Evolutionary conservation across 345 rosid species (phyloP).

Genomic region (Eucalyptus sideroxylon): DNA sequence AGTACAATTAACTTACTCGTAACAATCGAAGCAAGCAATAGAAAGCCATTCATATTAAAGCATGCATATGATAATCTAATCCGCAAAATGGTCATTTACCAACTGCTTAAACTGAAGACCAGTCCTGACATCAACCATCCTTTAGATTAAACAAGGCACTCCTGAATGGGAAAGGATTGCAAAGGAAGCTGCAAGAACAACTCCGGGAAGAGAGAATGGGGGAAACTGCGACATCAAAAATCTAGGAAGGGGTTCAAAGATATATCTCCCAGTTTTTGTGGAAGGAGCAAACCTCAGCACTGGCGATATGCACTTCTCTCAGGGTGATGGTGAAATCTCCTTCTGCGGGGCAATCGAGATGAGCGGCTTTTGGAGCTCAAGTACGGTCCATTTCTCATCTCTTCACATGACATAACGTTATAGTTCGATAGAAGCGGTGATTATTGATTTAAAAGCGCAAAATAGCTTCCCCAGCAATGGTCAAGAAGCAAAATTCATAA

Average conservation of each 20-base stretch:
- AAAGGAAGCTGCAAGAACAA: conserved; percentile 70
- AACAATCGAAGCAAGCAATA: neutral
- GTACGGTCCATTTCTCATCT: conserved; percentile 11
- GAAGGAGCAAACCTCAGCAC: conserved; percentile 91
- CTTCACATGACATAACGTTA: neutral
- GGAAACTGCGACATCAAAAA: conserved; percentile 95
- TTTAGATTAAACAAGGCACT: conserved; percentile 53
- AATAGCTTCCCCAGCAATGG: neutral
- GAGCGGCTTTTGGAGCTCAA: conserved; percentile 92
- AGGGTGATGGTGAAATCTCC: conserved; percentile 92
- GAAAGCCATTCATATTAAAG: neutral
- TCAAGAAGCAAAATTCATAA: neutral
- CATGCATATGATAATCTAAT: neutral
- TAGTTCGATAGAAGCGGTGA: neutral
- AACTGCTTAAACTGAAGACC: neutral
- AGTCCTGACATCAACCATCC: neutral
- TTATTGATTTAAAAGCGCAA: neutral
- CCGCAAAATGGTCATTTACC: neutral
- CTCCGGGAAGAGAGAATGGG: conserved; percentile 92
- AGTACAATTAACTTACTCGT: neutral
- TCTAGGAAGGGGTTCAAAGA: conserved; percentile 75
- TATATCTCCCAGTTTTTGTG: conserved; percentile 80
- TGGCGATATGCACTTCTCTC: conserved; percentile 95
- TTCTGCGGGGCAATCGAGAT: conserved; percentile 95
- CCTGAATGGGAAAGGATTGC: conserved; percentile 77